phyloP scores from a whole-genome alignment of 225 moss, liverwort and hornwort genomes.

The Ulota crispa region DNA sequence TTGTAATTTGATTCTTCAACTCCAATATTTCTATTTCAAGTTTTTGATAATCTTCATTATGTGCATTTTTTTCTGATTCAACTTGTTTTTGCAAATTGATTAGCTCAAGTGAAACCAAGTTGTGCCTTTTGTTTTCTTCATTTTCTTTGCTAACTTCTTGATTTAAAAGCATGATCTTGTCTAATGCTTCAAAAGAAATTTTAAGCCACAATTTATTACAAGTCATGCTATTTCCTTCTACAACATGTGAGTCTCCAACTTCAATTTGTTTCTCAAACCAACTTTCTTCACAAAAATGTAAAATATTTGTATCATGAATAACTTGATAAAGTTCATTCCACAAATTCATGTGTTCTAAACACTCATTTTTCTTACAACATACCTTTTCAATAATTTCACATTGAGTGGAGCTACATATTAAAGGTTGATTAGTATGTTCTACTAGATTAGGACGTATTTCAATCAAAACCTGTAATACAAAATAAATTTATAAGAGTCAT shows the following conservation, averaged over 20 bases:
- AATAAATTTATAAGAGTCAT: not conserved
- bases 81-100: constrained; percentile 20
- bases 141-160: not conserved
- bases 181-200: not conserved
- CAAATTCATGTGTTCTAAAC: constrained; percentile 19
- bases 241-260: not conserved
- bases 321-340: constrained; percentile 34
- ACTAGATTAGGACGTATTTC: constrained; percentile 27
- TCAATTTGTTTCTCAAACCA: not conserved
- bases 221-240: not conserved
- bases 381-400: not conserved
- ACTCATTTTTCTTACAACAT: not conserved
- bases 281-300: not conserved
- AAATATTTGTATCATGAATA: constrained; percentile 5
- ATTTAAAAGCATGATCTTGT: constrained; percentile 7
- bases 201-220: constrained; percentile 11
- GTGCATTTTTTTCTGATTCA: not conserved
- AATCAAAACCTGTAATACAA: constrained; percentile 19
- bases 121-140: constrained; percentile 10
- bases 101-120: not conserved
- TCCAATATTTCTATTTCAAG: not conserved
- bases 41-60: not conserved
- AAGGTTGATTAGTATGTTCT: not conserved
- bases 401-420: constrained; percentile 16
- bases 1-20: constrained; percentile 19